A percentile compares a stretch with the other conserved stretches of the same genome.
Conservation (phyloP, 78 protist genomes). For the Dictyostelium firmibasis region DNA sequence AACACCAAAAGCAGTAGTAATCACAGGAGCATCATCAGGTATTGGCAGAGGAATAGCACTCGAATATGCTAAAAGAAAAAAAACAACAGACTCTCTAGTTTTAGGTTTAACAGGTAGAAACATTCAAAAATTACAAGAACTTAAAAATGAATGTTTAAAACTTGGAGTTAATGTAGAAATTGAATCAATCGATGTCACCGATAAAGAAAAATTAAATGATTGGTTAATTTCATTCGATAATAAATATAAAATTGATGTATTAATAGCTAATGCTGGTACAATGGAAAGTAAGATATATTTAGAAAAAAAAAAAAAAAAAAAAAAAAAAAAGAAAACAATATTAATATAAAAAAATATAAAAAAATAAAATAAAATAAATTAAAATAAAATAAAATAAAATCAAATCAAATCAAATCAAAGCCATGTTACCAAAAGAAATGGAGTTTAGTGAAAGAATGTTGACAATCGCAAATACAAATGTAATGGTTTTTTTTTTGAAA, state of each 20-base stretch:
- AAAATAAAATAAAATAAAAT: no score
- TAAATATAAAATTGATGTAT: neutral
- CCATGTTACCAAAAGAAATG: neutral
- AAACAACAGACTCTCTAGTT: neutral
- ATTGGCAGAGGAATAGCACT: conserved; percentile 26
- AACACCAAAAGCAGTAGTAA: conserved; percentile 1
- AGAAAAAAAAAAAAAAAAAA: neutral
- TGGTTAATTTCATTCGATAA: neutral
- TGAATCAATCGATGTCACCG: neutral
- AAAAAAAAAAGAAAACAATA: neutral
- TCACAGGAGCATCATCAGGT: conserved; percentile 49
- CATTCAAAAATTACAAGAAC: neutral
- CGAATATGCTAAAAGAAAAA: neutral
- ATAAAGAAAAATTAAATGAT: neutral
- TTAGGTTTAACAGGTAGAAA: conserved; percentile 27
- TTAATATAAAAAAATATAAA: neutral
- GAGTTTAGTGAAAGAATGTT: neutral
- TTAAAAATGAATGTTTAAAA: neutral
- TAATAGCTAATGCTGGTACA: conserved; percentile 38
- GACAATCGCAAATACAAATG: neutral
- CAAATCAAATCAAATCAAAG: no score
- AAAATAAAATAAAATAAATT: no score
- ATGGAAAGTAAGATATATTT: neutral
- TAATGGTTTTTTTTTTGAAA: no score
- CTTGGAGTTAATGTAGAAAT: conserved; percentile 41